Base-by-base conservation (phyloP, 495 filamentous ascomycete species). In the Neurospora sp. region DNA sequence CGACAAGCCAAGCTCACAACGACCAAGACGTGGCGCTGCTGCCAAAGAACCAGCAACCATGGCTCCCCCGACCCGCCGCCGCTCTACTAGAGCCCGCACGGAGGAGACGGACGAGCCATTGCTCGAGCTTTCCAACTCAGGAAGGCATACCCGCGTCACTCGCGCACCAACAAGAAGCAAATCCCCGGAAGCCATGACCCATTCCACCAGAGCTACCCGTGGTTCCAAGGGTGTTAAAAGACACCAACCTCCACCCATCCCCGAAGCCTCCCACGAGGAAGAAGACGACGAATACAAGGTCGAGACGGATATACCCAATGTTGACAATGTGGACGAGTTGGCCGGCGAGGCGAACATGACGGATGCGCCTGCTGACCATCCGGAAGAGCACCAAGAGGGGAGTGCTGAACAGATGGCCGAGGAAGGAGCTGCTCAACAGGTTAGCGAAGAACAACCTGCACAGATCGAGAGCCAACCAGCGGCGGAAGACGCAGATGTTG, bases 41-140 rank as follows among this genome's bases (percentile, higher is more conserved):
- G 53, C 53, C 53, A 77, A 75, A n/a, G 71, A 76, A 37, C 59
- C 75, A 11, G 41, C 73, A 16, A 38, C 75, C 12, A 69, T 72
- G 18, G 48, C 74, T 40, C 76, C 76, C 6, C 72, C 76, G 72
- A 84, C 85, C 78, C 80, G 83, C 53, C 80, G 83, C 53, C 73
- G 84, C 80, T 78, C 76, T 9, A 83, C 83, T 31, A 76, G 84
- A 75, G 84, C 85, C n/a, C 80, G 79, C 8, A 86, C 84, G 10
- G 84, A 83, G 46, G 85, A 86, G 69, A 76, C 76, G 1, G 83
- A 85, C 46, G 83, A 82, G 53, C 79, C 81, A 9, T 72, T 85
- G 16, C 37, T 85, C 2, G 83, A 86, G 70, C 83, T 97, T 40
- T 90, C 93, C 0, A 90, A 90, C 76, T 96, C 93, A 3, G 94